Conservation (phyloP, 192 early-diverging fungal species). For the Phlyctochytrium arcticum region DNA sequence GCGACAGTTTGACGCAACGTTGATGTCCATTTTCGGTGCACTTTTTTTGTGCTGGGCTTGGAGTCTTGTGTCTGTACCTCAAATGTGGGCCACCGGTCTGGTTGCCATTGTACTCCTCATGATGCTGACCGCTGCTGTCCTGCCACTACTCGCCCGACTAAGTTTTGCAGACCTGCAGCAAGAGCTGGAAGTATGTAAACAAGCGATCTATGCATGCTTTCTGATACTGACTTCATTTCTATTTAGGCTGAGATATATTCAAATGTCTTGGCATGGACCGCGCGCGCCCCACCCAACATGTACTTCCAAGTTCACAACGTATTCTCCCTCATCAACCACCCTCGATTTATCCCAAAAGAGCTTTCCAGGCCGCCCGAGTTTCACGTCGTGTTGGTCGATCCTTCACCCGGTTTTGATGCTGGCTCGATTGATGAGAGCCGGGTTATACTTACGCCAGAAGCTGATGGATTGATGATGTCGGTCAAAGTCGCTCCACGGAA, state of each 20-base stretch:
- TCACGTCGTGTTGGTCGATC: neutral
- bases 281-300: constrained; percentile 10
- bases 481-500: constrained; percentile 21
- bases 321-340: neutral
- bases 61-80: neutral
- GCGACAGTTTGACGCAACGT: neutral
- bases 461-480: constrained; percentile 22
- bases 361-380: no score
- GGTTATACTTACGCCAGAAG: constrained; percentile 14
- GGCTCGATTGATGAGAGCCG: no score
- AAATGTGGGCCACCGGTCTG: neutral
- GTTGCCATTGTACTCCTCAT: neutral
- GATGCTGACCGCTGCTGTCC: neutral
- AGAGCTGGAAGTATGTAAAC: neutral
- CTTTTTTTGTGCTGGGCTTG: neutral
- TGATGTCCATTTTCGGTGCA: neutral
- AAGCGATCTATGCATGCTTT: neutral
- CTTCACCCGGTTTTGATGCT: no score
- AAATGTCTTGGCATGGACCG: constrained; percentile 20
- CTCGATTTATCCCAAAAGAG: neutral
- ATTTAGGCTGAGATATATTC: constrained; percentile 3
- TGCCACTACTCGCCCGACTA: neutral
- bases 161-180: constrained; percentile 10
- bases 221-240: neutral
- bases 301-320: constrained; percentile 7